Percentiles rank a stretch among this genome's conserved stretches.
These are phyloP conservation scores for Funneliformis caledonium DNA, from an alignment of 371 early-diverging fungal genomes.

Conservation along the genomic window DNA sequence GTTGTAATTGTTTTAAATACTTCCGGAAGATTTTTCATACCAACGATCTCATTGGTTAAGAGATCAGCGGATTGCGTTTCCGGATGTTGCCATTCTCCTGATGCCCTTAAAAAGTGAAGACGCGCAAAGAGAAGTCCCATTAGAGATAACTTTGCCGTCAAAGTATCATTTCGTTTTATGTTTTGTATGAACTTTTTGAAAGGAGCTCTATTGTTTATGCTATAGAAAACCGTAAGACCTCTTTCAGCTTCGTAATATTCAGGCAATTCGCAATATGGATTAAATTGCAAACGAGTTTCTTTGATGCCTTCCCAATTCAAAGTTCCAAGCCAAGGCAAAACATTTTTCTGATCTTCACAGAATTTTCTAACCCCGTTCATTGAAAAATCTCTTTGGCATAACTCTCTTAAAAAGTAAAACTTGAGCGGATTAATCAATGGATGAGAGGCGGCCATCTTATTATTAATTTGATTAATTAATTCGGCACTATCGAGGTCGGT, in stretches of 20 bases:
- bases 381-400: conserved; percentile 18
- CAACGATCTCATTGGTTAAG: neutral
- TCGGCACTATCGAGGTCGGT: neutral
- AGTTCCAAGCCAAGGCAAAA: conserved; percentile 33
- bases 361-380: conserved; percentile 32
- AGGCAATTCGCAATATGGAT: conserved; percentile 16
- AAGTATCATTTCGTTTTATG: neutral
- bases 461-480: conserved; percentile 26
- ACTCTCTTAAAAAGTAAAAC: conserved; percentile 35
- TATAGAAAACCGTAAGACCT: neutral
- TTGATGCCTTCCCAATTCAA: conserved; percentile 20
- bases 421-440: conserved; percentile 26
- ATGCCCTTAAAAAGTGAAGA: neutral
- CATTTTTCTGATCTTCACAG: neutral
- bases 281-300: conserved; percentile 22
- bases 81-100: conserved; percentile 1
- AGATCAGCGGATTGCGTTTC: conserved; percentile 9
- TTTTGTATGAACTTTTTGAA: neutral
- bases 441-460: neutral
- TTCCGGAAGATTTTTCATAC: neutral
- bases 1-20: neutral
- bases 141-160: conserved; percentile 10
- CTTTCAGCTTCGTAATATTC: conserved; percentile 23
- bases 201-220: neutral
- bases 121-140: conserved; percentile 18